Evolutionary conservation across 371 early-diverging fungal species (phyloP).

Genomic region (Mortierella sp.): DNA sequence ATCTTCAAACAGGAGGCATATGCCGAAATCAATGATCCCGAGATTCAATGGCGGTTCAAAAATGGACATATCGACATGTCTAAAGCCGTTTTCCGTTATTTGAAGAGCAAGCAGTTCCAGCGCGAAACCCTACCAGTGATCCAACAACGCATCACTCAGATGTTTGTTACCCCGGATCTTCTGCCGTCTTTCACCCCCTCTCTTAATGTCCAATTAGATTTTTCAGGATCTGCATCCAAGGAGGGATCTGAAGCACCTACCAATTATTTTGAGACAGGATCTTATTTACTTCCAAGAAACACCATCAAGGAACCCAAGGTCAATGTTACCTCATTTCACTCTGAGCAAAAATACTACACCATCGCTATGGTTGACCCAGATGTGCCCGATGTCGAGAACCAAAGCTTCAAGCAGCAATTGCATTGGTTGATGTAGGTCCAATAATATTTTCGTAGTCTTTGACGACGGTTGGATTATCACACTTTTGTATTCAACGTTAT

Average conservation of each 20-base stretch:
- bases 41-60: constrained; percentile 76
- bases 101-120: constrained; percentile 75
- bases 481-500: background rate
- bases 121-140: constrained; percentile 72
- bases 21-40: constrained; percentile 77
- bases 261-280: constrained; percentile 50
- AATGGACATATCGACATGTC: constrained; percentile 77
- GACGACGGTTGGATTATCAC: background rate
- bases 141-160: constrained; percentile 81
- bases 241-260: background rate
- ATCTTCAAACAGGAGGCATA: constrained; percentile 78
- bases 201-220: constrained; percentile 64
- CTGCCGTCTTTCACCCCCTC: constrained; percentile 68
- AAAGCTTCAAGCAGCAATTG: constrained; percentile 49
- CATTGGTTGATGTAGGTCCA: constrained; percentile 50
- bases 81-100: constrained; percentile 79
- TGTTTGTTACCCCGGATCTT: constrained; percentile 85
- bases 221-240: constrained; percentile 29
- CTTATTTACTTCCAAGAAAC: constrained; percentile 51
- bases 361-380: constrained; percentile 80
- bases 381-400: constrained; percentile 47
- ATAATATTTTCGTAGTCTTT: background rate
- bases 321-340: constrained; percentile 74
- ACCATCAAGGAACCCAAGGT: constrained; percentile 71
- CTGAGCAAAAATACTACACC: constrained; percentile 77